Base-by-base conservation (phyloP, 2,329 filamentous ascomycete species). In the Aspergillus tubingensis region DNA sequence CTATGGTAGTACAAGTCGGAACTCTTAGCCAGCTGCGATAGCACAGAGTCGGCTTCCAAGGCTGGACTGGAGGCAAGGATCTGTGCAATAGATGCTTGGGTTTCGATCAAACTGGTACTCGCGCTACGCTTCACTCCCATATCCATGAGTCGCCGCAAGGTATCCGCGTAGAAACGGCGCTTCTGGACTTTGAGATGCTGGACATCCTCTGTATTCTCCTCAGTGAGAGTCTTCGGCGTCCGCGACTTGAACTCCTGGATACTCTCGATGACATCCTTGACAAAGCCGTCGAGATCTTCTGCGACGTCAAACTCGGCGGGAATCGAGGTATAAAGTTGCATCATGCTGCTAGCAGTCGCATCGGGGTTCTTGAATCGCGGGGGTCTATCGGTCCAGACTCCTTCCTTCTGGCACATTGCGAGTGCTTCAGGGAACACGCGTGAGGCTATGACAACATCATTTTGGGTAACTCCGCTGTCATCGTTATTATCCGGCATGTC, bases 151-250 rank as follows among this genome's bases (percentile, higher is more conserved):
- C 88, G 86, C 70, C 91, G 93, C 64, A 99, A 80, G 0, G 91
- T 93, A 67, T 98, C 94, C 0, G 92, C 91, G 68, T 96, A 95
- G 13, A 98, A 84, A 68, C 92, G 93, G 47, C 92, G 87, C 78
- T 99, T 99, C 68, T 91, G 86, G 2, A 87, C 88, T 80, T 97
- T 98, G 67, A 98, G 86, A 74, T 97, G 91, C 75, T 96, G 93
- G 62, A 97, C 86, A 15, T 85, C 76, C 10, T 88, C 85, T 72
- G 93, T 94, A 75, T 95, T 97, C 47, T 96, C 93, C 25, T 96
- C 91, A 0, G 86, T 96, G 49, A 96, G 78, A n/a, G 84, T 83
- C 0, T 85, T 81, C 0, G 95, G 95, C 0, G 95, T 99, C 65
- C 92, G 90, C 61, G 92, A 91, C 65, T 89, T 89, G 61, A 98